Evolutionary conservation across 2,329 filamentous ascomycete species (phyloP).

Genomic region (Sporothrix brasiliensis): DNA sequence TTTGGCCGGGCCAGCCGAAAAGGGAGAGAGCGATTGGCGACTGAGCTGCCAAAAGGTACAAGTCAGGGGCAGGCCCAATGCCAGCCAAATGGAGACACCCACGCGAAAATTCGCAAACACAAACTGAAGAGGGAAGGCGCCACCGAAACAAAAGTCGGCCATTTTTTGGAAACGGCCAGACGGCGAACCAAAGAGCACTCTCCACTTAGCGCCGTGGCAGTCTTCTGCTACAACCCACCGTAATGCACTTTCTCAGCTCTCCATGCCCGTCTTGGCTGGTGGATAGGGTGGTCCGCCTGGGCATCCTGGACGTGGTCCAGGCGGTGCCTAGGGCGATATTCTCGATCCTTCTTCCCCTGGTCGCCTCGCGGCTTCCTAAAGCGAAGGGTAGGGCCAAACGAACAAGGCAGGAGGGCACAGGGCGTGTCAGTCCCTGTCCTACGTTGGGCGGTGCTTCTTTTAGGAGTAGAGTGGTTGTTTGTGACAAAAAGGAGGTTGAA

Average conservation of each 20-base stretch:
- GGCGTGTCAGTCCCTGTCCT: slow-evolving; percentile 6
- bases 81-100: slow-evolving; percentile 23
- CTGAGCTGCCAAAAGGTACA: neutral
- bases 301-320: neutral
- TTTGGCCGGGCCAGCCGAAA: slow-evolving; percentile 19
- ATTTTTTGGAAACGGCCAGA: neutral
- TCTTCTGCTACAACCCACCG: neutral
- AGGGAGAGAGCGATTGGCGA: slow-evolving; percentile 5
- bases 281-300: neutral
- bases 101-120: slow-evolving; percentile 16
- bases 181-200: neutral
- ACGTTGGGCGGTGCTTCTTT: neutral
- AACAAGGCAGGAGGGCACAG: slow-evolving; percentile 13
- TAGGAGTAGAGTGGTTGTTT: neutral
- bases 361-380: neutral
- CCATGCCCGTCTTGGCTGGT: neutral
- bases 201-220: slow-evolving; percentile 29
- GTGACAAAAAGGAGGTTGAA: neutral
- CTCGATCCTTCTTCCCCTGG: neutral
- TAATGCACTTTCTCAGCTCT: slow-evolving; percentile 23
- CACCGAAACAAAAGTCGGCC: neutral
- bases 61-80: slow-evolving; percentile 17
- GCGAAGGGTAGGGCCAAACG: neutral
- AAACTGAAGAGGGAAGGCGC: neutral
- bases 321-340: neutral